These are phyloP conservation scores for Syzygium syzygioides DNA, from an alignment of 441 rosid species.

Conservation along the genomic window DNA sequence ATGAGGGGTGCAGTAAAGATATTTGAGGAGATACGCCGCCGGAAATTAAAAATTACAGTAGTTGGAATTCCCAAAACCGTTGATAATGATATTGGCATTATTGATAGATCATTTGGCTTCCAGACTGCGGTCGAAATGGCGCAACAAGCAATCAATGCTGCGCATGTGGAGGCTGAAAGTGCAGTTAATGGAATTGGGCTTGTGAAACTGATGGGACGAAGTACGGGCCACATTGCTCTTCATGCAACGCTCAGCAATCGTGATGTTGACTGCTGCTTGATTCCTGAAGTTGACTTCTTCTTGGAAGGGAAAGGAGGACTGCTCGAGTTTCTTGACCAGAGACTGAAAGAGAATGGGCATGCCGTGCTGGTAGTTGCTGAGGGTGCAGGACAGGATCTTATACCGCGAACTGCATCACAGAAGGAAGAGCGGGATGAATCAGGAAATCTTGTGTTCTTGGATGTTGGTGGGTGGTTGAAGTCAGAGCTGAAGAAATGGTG, in stretches of 20 bases:
- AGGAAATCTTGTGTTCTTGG: conserved; percentile 73
- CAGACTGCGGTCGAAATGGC: conserved; percentile 95
- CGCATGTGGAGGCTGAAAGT: conserved; percentile 83
- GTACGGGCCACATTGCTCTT: conserved; percentile 87
- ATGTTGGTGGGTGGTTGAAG: conserved; percentile 82
- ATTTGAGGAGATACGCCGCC: conserved; percentile 41
- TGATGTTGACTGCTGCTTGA: conserved; percentile 85
- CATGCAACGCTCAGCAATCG: conserved; percentile 87
- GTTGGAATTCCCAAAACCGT: conserved; percentile 84
- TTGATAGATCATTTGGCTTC: conserved; percentile 86
- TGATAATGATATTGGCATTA: conserved; percentile 82
- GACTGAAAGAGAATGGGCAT: conserved; percentile 49
- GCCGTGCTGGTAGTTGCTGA: conserved; percentile 83
- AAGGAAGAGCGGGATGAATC: conserved; percentile 74
- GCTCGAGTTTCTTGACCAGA: conserved; percentile 53
- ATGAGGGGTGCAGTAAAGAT: conserved; percentile 82
- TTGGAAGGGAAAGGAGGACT: conserved; percentile 73
- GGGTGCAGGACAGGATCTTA: conserved; percentile 82
- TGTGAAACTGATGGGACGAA: conserved; percentile 88
- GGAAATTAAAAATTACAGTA: conserved; percentile 48
- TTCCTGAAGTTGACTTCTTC: conserved; percentile 69
- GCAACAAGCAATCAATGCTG: conserved; percentile 75
- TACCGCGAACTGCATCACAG: conserved; percentile 58
- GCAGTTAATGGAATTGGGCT: conserved; percentile 85
- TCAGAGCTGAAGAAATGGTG: conserved; percentile 73